Percentiles rank a stretch among this genome's conserved stretches.
Evolutionary conservation across 192 early-diverging fungal genomes (phyloP).

Genomic region (Lobosporangium transversale): DNA sequence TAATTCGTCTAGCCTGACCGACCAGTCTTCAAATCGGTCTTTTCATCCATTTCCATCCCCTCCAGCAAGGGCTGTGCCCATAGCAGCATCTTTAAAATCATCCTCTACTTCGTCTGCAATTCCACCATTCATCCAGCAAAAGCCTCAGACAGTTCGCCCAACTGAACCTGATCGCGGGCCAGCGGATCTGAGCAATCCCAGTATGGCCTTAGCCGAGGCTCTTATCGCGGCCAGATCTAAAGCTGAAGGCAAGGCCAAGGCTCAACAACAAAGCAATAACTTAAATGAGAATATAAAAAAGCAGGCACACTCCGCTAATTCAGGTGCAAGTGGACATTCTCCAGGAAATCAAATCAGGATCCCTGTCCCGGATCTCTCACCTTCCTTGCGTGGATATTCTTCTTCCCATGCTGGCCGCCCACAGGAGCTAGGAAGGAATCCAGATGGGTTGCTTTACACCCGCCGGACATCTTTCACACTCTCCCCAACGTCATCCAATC

Average conservation of each 20-base stretch:
- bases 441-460: constrained; percentile 25
- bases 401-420: constrained; percentile 4
- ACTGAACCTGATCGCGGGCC: constrained; percentile 43
- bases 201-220: constrained; percentile 41
- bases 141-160: constrained; percentile 12
- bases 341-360: constrained; percentile 21
- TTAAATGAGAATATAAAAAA: constrained; percentile 8
- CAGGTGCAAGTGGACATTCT: constrained; percentile 5
- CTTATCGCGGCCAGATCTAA: constrained; percentile 41
- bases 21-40: constrained; percentile 10
- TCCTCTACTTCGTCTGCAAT: constrained; percentile 3
- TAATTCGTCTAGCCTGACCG: constrained; percentile 6
- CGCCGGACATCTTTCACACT: constrained; percentile 38
- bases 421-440: constrained; percentile 12
- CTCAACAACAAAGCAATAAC: constrained; percentile 2
- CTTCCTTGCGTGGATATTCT: constrained; percentile 17
- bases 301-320: not conserved
- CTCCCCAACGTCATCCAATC: constrained; percentile 48
- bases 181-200: constrained; percentile 48
- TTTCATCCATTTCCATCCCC: constrained; percentile 51
- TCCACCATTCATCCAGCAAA: constrained; percentile 15
- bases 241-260: constrained; percentile 19
- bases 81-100: constrained; percentile 1
- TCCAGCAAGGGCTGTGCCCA: constrained; percentile 20
- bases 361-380: constrained; percentile 41